A percentile compares a stretch with the other conserved stretches of the same genome.
phyloP scores from a whole-genome alignment of 2,329 filamentous ascomycete genomes.

The Metarhizium brunneum region DNA sequence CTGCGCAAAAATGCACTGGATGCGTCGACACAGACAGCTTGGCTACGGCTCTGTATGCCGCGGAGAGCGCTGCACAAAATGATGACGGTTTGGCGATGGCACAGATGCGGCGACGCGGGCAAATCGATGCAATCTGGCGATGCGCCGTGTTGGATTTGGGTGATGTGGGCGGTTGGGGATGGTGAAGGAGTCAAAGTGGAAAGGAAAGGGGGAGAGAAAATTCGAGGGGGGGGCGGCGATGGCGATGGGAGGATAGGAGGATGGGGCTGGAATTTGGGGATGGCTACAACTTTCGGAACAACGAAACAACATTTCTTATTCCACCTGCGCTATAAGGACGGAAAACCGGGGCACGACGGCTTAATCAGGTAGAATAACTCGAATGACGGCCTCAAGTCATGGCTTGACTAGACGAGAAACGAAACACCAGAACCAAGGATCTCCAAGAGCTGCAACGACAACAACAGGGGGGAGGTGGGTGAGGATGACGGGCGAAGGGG shows the following conservation, averaged over 20 bases:
- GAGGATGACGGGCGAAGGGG: no score
- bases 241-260: conserved; percentile 7
- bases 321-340: conserved; percentile 8
- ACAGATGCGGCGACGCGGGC: conserved; percentile 21
- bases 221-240: conserved; percentile 11
- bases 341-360: conserved; percentile 11
- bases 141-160: conserved; percentile 18
- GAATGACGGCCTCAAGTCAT: conserved; percentile 3
- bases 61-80: conserved; percentile 22
- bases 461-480: background rate
- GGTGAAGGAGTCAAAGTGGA: conserved; percentile 19
- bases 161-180: conserved; percentile 26
- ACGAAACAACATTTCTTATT: conserved; percentile 9
- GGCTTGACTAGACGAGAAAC: background rate
- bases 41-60: conserved; percentile 18
- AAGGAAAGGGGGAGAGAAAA: conserved; percentile 13
- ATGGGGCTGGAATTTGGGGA: conserved; percentile 15
- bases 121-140: conserved; percentile 29
- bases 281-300: conserved; percentile 15
- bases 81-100: conserved; percentile 26
- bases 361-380: conserved; percentile 8
- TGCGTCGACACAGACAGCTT: conserved; percentile 15
- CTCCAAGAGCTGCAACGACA: background rate
- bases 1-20: conserved; percentile 12
- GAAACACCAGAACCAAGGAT: conserved; percentile 4